Base-by-base conservation (phyloP, 257 asterid genomes). In the Nicotiana obtusifolia region DNA sequence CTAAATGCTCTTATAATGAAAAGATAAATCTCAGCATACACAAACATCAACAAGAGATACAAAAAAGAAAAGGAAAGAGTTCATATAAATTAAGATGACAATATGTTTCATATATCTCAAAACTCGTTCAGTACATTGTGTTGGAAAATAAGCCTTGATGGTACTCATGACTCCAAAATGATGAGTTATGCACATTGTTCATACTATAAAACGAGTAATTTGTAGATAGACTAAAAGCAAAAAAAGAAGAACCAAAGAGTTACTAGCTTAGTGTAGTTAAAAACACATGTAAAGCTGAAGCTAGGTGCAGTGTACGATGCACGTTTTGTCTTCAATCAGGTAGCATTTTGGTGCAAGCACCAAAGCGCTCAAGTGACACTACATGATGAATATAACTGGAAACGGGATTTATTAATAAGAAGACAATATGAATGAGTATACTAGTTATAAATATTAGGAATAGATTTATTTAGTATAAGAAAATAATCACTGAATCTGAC, bases 261-360 rank as follows among this genome's bases (percentile, higher is more conserved):
- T 44, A 44, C 20, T 22, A 71, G 20, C 62, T 56, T 20, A 17
- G 24, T 56, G 62, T 57, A 19, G 26, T 19, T 57, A 57, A 57
- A 57, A 57, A 10, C 11, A 71, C 78, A 71, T n/a, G 49, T 44
- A 44, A 71, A 71, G 22, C 78, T 71, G 60, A 57, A 71, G 78
- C 62, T 71, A 44, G 20, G 35, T 44, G 60, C 15, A 13, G 78
- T 71, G 35, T 24, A 73, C 37, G 56, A 15, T 24, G 10, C 24
- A 24, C 2, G 8, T 14, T 47, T 15, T 4, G 9, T 49, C 79
- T 22, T 73, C 37, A 53, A 14, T 73, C 15, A 41, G 77, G 77
- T 54, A 8, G 20, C 33, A 73, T 14, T 14, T 22, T 44, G 16
- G 79, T 73, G 61, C 22, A 64, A 28, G 47, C 44, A 15, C 14